Conservation (phyloP, 345 rosid species). For the Angophora floribunda region DNA sequence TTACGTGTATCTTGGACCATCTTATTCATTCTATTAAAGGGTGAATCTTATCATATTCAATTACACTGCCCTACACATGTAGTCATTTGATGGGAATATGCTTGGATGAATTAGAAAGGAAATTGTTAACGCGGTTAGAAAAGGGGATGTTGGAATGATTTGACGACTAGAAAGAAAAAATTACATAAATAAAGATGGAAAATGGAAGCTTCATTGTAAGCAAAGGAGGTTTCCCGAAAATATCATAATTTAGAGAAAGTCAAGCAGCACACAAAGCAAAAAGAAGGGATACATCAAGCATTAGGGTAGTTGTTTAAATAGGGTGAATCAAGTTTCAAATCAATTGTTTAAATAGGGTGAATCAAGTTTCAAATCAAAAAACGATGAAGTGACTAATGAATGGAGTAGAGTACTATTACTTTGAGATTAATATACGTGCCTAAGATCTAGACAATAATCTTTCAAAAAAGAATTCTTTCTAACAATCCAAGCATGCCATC, state of each 20-base stretch:
- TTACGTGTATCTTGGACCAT: not conserved
- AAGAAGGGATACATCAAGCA: not conserved
- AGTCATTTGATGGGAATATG: not conserved
- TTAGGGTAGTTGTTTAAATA: not conserved
- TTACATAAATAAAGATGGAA: not conserved
- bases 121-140: not conserved
- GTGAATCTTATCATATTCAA: no score
- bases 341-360: not conserved
- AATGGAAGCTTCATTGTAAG: not conserved
- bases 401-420: not conserved
- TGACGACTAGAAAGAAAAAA: not conserved
- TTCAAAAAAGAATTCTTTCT: not conserved
- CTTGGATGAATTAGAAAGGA: not conserved
- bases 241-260: not conserved
- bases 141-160: not conserved
- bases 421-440: not conserved
- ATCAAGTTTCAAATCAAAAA: not conserved
- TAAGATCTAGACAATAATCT: not conserved
- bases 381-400: not conserved
- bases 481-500: not conserved
- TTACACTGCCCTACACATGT: not conserved
- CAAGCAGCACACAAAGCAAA: not conserved
- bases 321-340: not conserved
- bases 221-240: not conserved
- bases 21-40: not conserved